These are phyloP conservation scores for Phaeosphaeria sp. DNA, from an alignment of 2,329 filamentous ascomycete species.

Conservation along the genomic window DNA sequence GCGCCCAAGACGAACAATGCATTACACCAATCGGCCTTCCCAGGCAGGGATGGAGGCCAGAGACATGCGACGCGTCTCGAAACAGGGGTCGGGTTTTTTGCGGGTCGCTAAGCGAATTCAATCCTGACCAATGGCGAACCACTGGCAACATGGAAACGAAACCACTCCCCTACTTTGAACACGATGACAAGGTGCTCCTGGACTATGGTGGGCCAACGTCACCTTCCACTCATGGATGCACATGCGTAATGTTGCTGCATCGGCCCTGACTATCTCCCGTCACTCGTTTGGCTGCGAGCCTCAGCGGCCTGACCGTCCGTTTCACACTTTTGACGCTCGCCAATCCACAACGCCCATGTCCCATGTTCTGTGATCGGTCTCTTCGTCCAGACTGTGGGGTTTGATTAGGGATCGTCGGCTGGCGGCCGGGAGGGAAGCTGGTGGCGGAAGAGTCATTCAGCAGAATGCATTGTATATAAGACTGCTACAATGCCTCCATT, in stretches of 20 bases:
- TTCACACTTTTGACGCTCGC: slow-evolving; percentile 42
- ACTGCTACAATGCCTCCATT: slow-evolving; percentile 11
- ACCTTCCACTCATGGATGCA: slow-evolving; percentile 23
- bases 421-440: slow-evolving; percentile 5
- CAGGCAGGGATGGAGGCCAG: slow-evolving; percentile 19
- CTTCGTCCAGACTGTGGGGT: slow-evolving; percentile 28
- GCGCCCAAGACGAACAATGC: slow-evolving; percentile 14
- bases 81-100: slow-evolving; percentile 34
- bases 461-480: slow-evolving; percentile 33
- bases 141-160: slow-evolving; percentile 32
- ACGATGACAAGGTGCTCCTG: slow-evolving; percentile 19
- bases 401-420: slow-evolving; percentile 41
- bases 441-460: slow-evolving; percentile 14
- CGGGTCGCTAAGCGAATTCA: slow-evolving; percentile 36
- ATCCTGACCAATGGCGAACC: slow-evolving; percentile 33
- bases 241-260: slow-evolving; percentile 41
- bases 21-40: slow-evolving; percentile 35
- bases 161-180: slow-evolving; percentile 24
- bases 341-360: slow-evolving; percentile 22
- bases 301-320: slow-evolving; percentile 33
- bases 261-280: slow-evolving; percentile 13
- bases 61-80: slow-evolving; percentile 39
- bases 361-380: slow-evolving; percentile 34
- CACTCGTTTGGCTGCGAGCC: slow-evolving; percentile 40
- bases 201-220: slow-evolving; percentile 12